These are phyloP conservation scores for Iris pallida DNA, from an alignment of 116 monocot genomes.

Conservation along the genomic window DNA sequence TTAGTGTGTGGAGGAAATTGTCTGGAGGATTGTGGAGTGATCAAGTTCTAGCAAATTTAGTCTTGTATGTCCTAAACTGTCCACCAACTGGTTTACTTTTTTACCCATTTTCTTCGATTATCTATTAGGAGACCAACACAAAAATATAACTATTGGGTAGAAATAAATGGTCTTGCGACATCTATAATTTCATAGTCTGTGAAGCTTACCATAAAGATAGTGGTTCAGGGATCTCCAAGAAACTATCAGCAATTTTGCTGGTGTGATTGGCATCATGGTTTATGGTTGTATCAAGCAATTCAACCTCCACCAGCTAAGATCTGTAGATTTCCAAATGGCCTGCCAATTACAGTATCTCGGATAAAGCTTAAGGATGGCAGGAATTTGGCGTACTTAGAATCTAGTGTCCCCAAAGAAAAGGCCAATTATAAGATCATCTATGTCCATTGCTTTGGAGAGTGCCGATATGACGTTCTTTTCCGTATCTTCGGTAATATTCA, in stretches of 20 bases:
- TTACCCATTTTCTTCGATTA: no score
- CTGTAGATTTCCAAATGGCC: slow-evolving; percentile 48
- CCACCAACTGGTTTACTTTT: not conserved
- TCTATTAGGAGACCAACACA: no score
- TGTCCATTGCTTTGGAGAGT: slow-evolving; percentile 34
- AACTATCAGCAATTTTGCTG: slow-evolving; percentile 16
- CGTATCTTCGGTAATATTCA: slow-evolving; percentile 22
- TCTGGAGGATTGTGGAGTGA: no score
- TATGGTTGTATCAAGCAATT: slow-evolving; percentile 19
- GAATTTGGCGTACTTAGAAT: slow-evolving; percentile 60
- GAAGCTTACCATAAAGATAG: not conserved
- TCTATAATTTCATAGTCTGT: not conserved
- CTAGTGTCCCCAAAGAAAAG: slow-evolving; percentile 41
- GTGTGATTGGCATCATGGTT: slow-evolving; percentile 13
- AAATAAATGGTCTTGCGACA: not conserved
- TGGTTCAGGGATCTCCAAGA: slow-evolving; percentile 14
- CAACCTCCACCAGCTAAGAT: slow-evolving; percentile 46
- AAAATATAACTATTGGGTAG: not conserved
- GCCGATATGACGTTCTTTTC: slow-evolving; percentile 33
- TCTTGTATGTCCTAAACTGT: not conserved
- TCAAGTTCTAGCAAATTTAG: not conserved
- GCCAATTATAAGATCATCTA: slow-evolving; percentile 45
- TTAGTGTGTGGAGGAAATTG: no score
- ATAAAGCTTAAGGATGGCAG: slow-evolving; percentile 68
- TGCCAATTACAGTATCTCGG: slow-evolving; percentile 41